Percentiles rank a stretch among this genome's conserved stretches.
These are phyloP conservation scores for Rhododendron molle DNA, from an alignment of 148 eudicot species.

Conservation along the genomic window DNA sequence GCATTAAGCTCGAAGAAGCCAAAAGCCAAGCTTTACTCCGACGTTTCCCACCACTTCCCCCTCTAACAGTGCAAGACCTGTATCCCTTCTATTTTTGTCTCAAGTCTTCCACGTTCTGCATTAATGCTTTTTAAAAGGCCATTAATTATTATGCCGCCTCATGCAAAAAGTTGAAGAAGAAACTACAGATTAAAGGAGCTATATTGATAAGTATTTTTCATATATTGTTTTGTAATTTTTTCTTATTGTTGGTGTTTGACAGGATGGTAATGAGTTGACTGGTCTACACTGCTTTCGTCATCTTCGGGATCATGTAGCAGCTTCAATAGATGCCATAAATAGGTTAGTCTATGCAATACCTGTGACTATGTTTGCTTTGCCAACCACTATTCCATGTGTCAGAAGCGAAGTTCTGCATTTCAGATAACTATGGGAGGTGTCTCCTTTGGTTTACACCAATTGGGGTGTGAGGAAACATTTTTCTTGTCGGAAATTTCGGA, in stretches of 20 bases:
- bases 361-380: not conserved
- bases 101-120: not conserved
- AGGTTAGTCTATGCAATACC: constrained; percentile 51
- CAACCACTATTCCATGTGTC: not conserved
- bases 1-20: not conserved
- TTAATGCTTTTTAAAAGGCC: not conserved
- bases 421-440: not conserved
- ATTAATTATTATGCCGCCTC: not conserved
- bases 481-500: not conserved
- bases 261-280: constrained; percentile 90
- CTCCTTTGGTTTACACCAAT: not conserved
- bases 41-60: not conserved
- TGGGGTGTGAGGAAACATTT: not conserved
- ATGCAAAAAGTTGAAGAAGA: not conserved
- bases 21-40: not conserved
- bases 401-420: not conserved
- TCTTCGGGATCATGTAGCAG: constrained; percentile 76
- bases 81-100: not conserved
- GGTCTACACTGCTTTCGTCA: constrained; percentile 98
- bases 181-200: not conserved
- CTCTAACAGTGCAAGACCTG: not conserved
- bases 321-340: constrained; percentile 77
- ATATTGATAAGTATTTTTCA: not conserved
- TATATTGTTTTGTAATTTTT: not conserved
- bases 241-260: constrained; percentile 6